Evolutionary conservation across 257 asterid species (phyloP).

Genomic region (Voacanga thouarsii): DNA sequence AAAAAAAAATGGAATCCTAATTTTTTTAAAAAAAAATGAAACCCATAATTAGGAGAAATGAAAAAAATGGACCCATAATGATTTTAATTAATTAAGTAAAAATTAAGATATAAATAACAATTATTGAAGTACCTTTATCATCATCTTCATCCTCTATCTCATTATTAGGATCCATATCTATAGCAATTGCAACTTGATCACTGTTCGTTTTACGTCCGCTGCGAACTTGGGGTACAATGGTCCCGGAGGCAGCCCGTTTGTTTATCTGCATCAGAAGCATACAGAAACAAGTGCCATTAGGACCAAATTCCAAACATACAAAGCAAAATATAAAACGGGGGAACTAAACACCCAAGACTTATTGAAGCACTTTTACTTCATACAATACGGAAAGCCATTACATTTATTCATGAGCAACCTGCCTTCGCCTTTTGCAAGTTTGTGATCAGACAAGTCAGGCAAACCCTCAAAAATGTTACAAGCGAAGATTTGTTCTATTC

Average conservation of each 20-base stretch:
- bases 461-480: not conserved
- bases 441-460: no score
- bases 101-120: not conserved
- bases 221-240: conserved; percentile 77
- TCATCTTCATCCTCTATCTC: conserved; percentile 80
- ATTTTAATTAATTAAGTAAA: not conserved
- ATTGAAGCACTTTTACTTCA: not conserved
- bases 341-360: not conserved
- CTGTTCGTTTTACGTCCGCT: conserved; percentile 81
- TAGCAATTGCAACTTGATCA: conserved; percentile 89
- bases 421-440: not conserved
- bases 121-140: conserved; percentile 65
- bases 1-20: not conserved
- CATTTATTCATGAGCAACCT: not conserved
- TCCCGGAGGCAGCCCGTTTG: conserved; percentile 62
- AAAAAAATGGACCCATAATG: conserved; percentile 4
- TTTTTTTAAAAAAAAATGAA: not conserved
- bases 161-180: conserved; percentile 63
- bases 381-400: not conserved
- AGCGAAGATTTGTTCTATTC: not conserved
- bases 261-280: conserved; percentile 52
- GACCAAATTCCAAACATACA: conserved; percentile 16
- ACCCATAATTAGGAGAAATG: conserved; percentile 9
- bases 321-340: not conserved
- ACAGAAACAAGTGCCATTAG: conserved; percentile 21